Evolutionary conservation across 768 basidiomycete genomes (phyloP).

Genomic region (Pilatotrama ljubarskyi): DNA sequence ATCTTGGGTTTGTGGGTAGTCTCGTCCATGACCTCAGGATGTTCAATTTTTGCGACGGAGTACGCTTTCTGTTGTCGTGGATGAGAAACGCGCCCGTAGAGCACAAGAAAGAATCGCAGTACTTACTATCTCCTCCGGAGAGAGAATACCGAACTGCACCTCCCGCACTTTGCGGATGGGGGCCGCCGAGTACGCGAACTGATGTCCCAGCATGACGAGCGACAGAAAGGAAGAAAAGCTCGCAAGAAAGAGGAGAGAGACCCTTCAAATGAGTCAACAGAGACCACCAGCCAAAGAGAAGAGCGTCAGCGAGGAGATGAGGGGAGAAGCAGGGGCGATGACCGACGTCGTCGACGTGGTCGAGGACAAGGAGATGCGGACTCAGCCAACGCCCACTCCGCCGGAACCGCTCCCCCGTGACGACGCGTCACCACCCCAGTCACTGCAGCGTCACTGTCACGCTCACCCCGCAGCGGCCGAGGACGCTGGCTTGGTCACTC

Average conservation of each 20-base stretch:
- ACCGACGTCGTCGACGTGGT: slow-evolving; percentile 23
- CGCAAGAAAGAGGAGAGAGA: slow-evolving; percentile 14
- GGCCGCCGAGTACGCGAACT: slow-evolving; percentile 90
- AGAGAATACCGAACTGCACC: slow-evolving; percentile 98
- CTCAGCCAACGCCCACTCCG: slow-evolving; percentile 30
- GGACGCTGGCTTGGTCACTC: slow-evolving; percentile 9
- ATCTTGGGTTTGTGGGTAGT: slow-evolving; percentile 84
- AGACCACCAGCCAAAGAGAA: slow-evolving; percentile 11
- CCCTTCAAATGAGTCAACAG: slow-evolving; percentile 20
- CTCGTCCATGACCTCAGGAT: slow-evolving; percentile 99
- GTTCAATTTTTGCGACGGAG: slow-evolving; percentile 97
- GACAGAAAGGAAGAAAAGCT: slow-evolving; percentile 15
- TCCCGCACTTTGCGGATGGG: slow-evolving; percentile 95
- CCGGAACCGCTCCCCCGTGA: slow-evolving; percentile 21
- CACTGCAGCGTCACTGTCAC: slow-evolving; percentile 9
- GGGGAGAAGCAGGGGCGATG: background rate
- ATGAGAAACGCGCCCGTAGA: slow-evolving; percentile 8
- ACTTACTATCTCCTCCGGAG: slow-evolving; percentile 94
- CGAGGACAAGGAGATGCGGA: slow-evolving; percentile 33
- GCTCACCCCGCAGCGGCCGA: slow-evolving; percentile 8
- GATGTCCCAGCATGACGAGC: slow-evolving; percentile 74
- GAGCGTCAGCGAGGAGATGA: slow-evolving; percentile 8
- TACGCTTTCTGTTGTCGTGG: slow-evolving; percentile 81
- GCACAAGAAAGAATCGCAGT: slow-evolving; percentile 33
- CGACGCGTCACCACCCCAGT: slow-evolving; percentile 4